Evolutionary conservation across 2,329 filamentous ascomycete genomes (phyloP), one percentile per base, ranked within the genome.

Genomic region (Scedosporium apiospermum): DNA sequence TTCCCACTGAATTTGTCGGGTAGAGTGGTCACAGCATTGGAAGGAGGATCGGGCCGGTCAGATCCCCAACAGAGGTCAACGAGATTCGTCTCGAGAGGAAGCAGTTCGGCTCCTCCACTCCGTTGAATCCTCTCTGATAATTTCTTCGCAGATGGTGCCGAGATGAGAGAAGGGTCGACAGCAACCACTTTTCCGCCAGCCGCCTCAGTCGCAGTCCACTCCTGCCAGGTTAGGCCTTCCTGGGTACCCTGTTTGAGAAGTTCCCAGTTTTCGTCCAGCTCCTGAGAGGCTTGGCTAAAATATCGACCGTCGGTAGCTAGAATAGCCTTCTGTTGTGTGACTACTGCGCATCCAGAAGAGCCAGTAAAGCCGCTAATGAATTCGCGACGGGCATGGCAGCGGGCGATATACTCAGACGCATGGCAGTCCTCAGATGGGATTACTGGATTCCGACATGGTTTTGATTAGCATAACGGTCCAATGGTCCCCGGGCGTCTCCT

Each of bases 381-480:
- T 72, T 88, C 91, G 80, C 95, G 88, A 68, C 95, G 87, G 65
- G 84, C 93, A 78, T 99, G 95, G 73, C 91, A 96, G n/a, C 88
- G 87, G 60, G 95, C 95, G 74, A 97, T 97, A 76, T 99, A 99
- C 78, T 99, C 95, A 68, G 93, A 98, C 68, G 93, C 91, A 74
- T 99, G 95, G 72, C 91, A 93, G 74, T 99, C 95, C 83, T 98
- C 95, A 41, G 93, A 97, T 0, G 95, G 95, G 6, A 98, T 85
- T 71, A 99, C 93, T 98, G 72, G 62, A 62, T 60, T 41, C 46
- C 58, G 61, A 23, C 57, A 62, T 21, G 55, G 55, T 58, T 68
- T 68, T 65, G 68, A 70, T 79, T 68, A 82, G 77, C 69, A 66
- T 67, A 66, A 42, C 67, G 63, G 67, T 64, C 60, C 53, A 46